These are phyloP conservation scores for Colletotrichum liaoningense DNA, from an alignment of 2,329 filamentous ascomycete species.

Conservation along the genomic window DNA sequence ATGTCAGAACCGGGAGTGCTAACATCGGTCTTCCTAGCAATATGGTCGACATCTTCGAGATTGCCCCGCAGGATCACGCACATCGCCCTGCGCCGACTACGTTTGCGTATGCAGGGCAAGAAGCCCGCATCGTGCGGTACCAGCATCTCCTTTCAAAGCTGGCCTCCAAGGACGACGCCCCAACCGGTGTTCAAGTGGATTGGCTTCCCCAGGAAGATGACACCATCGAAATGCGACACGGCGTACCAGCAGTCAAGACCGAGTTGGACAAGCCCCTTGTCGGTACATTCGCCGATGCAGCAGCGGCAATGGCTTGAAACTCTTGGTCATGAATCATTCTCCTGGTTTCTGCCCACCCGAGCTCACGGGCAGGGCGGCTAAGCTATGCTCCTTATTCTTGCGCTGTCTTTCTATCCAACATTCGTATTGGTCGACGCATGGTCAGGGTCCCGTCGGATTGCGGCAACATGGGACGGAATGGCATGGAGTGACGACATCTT, in stretches of 20 bases:
- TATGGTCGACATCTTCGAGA: constrained; percentile 76
- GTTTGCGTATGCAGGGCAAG: constrained; percentile 65
- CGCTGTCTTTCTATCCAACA: neutral
- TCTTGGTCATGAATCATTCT: constrained; percentile 26
- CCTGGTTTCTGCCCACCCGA: neutral
- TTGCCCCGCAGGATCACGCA: constrained; percentile 63
- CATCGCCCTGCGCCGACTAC: constrained; percentile 49
- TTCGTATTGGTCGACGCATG: constrained; percentile 21
- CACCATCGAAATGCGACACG: constrained; percentile 56
- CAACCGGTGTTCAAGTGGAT: constrained; percentile 62
- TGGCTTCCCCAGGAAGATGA: constrained; percentile 65
- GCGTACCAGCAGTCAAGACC: constrained; percentile 50
- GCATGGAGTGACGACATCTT: constrained; percentile 34
- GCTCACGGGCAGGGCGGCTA: constrained; percentile 4
- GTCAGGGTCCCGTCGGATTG: constrained; percentile 25
- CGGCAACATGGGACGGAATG: constrained; percentile 25
- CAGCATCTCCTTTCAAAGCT: constrained; percentile 72
- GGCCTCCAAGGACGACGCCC: constrained; percentile 55
- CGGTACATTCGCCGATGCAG: constrained; percentile 71
- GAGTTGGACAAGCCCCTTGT: constrained; percentile 60
- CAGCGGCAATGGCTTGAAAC: constrained; percentile 59
- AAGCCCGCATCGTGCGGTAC: constrained; percentile 67
- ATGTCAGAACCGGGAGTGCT: constrained; percentile 27
- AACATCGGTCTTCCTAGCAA: constrained; percentile 57
- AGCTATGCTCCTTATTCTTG: neutral